Evolutionary conservation across 108 stramenopile species (phyloP).

Genomic region (Aurantiochytrium sp.): DNA sequence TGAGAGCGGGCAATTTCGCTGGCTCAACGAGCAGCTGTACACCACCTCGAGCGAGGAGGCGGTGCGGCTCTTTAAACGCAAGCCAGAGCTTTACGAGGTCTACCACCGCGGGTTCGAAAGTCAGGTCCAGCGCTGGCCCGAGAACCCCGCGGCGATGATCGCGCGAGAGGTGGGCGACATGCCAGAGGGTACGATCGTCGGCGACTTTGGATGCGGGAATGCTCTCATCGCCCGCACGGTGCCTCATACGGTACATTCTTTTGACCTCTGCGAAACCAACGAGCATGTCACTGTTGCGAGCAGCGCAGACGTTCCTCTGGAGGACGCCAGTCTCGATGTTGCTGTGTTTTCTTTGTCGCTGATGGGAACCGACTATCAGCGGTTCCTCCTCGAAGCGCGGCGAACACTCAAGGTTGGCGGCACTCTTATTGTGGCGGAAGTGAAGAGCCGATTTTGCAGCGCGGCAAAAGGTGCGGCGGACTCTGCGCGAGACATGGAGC

Average conservation of each 20-base stretch:
- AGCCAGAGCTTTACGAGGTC: conserved; percentile 87
- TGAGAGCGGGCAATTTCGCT: conserved; percentile 86
- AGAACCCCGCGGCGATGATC: conserved; percentile 91
- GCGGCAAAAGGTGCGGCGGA: conserved; percentile 47
- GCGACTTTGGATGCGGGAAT: conserved; percentile 99
- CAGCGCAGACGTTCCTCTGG: conserved; percentile 85
- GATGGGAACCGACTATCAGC: conserved; percentile 90
- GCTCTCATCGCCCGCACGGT: conserved; percentile 76
- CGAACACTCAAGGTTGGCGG: conserved; percentile 76
- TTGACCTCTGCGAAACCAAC: conserved; percentile 80
- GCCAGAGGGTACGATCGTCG: conserved; percentile 52
- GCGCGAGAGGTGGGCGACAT: conserved; percentile 53
- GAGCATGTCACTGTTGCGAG: conserved; percentile 84
- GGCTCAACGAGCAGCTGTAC: conserved; percentile 93
- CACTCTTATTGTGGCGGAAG: conserved; percentile 81
- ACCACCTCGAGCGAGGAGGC: conserved; percentile 67
- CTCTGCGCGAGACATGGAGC: neutral
- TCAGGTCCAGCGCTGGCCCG: conserved; percentile 88
- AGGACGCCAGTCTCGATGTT: conserved; percentile 71
- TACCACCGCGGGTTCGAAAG: conserved; percentile 93
- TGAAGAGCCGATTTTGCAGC: conserved; percentile 68
- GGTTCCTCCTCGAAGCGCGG: conserved; percentile 84
- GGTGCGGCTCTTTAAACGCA: conserved; percentile 61
- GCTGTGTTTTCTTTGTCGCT: conserved; percentile 89
- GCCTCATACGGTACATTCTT: conserved; percentile 67